Conservation (phyloP, 73 alveolate species). For the Tetrahymena malaccensis region DNA sequence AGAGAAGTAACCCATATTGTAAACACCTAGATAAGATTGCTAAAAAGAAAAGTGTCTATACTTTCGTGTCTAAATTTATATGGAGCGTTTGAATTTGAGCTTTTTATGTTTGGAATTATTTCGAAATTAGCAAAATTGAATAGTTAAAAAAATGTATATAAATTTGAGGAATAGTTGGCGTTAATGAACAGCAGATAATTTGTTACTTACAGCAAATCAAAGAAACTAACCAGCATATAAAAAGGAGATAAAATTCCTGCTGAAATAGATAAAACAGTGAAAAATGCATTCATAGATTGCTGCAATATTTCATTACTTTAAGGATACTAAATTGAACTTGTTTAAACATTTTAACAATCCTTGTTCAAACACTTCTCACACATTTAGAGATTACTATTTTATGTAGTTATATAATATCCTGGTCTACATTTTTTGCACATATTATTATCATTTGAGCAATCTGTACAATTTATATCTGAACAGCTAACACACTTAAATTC, state of each 20-base stretch:
- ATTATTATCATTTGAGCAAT: background rate
- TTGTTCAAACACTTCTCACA: background rate
- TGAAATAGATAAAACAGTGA: background rate
- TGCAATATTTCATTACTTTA: background rate
- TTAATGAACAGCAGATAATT: background rate
- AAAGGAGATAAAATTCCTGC: background rate
- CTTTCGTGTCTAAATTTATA: background rate
- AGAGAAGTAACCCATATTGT: background rate
- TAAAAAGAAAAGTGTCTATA: background rate
- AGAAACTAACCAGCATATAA: background rate
- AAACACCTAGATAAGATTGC: background rate
- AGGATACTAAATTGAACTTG: background rate
- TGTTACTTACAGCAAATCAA: background rate
- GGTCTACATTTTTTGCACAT: background rate
- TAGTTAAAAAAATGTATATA: background rate
- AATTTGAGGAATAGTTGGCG: background rate
- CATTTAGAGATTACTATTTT: background rate
- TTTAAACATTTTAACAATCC: background rate
- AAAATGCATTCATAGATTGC: background rate
- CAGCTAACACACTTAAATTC: background rate
- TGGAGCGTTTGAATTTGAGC: background rate
- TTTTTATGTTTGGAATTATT: background rate
- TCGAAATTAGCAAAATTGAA: background rate
- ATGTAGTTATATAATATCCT: background rate
- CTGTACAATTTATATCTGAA: background rate